Evolutionary conservation across 768 basidiomycete species (phyloP).

Genomic region (Leccinellum albellum): DNA sequence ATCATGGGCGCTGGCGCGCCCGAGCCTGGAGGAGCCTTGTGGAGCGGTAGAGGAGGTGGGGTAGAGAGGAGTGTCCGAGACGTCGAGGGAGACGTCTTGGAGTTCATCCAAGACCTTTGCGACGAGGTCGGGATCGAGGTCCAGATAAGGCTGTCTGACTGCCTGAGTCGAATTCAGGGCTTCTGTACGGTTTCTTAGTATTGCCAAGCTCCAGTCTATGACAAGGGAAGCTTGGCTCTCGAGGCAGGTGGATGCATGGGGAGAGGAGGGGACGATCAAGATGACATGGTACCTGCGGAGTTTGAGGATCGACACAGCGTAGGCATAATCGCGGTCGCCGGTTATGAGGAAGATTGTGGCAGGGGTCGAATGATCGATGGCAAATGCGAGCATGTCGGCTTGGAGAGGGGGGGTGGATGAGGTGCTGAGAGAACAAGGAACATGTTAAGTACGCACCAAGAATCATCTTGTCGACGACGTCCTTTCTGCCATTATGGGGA

Average conservation of each 20-base stretch:
- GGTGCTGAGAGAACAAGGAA: slow-evolving; percentile 1
- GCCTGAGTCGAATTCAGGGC: slow-evolving; percentile 3
- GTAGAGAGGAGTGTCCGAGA: slow-evolving; percentile 8
- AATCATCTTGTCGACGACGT: slow-evolving; percentile 47
- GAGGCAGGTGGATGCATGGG: slow-evolving; percentile 41
- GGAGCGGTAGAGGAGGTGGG: slow-evolving; percentile 1
- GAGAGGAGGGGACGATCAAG: slow-evolving; percentile 40
- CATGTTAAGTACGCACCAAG: slow-evolving; percentile 30
- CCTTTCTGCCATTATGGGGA: slow-evolving; percentile 31
- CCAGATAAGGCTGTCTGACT: slow-evolving; percentile 25
- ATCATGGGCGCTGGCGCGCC: slow-evolving; percentile 22
- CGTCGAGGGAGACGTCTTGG: slow-evolving; percentile 11
- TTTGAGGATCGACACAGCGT: slow-evolving; percentile 55
- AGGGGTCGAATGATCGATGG: slow-evolving; percentile 55
- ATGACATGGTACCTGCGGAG: slow-evolving; percentile 52
- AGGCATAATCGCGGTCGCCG: slow-evolving; percentile 64
- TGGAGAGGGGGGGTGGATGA: background rate
- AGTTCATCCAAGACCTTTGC: slow-evolving; percentile 22
- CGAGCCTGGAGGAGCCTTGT: slow-evolving; percentile 3
- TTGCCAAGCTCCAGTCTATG: slow-evolving; percentile 46
- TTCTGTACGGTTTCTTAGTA: slow-evolving; percentile 33
- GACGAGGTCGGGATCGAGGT: slow-evolving; percentile 22
- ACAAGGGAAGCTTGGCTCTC: slow-evolving; percentile 52
- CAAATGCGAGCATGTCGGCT: slow-evolving; percentile 69
- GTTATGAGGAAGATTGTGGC: slow-evolving; percentile 60